Conservation (phyloP, 2,329 filamentous ascomycete species). For the Aspergillus thermomutatus region DNA sequence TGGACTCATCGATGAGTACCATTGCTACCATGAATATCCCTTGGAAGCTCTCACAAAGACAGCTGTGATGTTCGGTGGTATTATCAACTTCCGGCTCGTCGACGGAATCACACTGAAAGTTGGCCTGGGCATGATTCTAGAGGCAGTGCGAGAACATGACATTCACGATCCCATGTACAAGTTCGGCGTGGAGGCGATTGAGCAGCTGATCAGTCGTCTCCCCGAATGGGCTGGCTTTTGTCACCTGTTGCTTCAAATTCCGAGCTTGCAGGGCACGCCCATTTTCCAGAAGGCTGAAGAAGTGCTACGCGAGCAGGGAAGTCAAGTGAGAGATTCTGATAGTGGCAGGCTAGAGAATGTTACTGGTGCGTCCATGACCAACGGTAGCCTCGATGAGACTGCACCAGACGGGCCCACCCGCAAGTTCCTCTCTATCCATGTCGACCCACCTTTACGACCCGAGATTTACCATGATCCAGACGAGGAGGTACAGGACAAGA, state of each 20-base stretch:
- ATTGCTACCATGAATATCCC: constrained; percentile 91
- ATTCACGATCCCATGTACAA: constrained; percentile 94
- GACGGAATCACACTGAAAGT: constrained; percentile 88
- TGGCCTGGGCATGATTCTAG: constrained; percentile 95
- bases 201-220: constrained; percentile 79
- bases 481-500: constrained; percentile 83
- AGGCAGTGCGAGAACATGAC: constrained; percentile 81
- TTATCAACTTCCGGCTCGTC: constrained; percentile 90
- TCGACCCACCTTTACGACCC: constrained; percentile 64
- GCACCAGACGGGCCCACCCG: constrained; percentile 60
- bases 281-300: constrained; percentile 80
- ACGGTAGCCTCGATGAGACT: constrained; percentile 67
- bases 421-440: constrained; percentile 74
- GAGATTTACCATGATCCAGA: constrained; percentile 75
- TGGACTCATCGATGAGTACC: constrained; percentile 94
- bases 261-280: constrained; percentile 77
- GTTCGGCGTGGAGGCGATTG: constrained; percentile 90
- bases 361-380: constrained; percentile 51
- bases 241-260: constrained; percentile 75
- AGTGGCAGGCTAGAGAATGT: constrained; percentile 34
- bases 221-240: constrained; percentile 96
- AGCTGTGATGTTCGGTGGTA: constrained; percentile 91
- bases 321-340: constrained; percentile 55
- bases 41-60: constrained; percentile 94
- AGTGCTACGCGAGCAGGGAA: constrained; percentile 66